Percentiles rank a stretch among this genome's conserved stretches.
phyloP scores from a whole-genome alignment of 2,329 filamentous ascomycete genomes.

The Cladosporium sp. region DNA sequence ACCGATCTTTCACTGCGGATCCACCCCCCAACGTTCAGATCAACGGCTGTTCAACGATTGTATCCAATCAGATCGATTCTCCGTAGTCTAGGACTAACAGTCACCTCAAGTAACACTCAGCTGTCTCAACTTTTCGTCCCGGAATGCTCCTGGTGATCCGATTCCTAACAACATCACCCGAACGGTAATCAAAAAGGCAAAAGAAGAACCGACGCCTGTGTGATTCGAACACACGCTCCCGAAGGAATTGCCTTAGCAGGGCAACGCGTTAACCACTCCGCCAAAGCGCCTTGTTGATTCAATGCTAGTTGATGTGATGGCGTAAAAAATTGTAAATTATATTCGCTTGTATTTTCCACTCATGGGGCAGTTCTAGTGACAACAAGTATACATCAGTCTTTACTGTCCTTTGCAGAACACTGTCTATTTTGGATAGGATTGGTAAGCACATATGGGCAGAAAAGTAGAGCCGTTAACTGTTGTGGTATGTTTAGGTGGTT shows the following conservation, averaged over 20 bases:
- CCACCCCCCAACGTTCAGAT: background rate
- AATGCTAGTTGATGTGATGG: background rate
- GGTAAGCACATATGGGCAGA: background rate
- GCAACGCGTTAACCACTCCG: constrained; percentile 16
- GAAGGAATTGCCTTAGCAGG: constrained; percentile 31
- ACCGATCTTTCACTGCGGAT: background rate
- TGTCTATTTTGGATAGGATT: too few species aligned
- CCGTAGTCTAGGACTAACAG: background rate
- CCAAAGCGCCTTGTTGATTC: constrained; percentile 4
- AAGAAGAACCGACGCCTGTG: constrained; percentile 36
- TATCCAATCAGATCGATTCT: background rate
- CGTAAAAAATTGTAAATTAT: background rate
- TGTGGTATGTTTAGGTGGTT: background rate
- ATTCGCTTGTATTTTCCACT: too few species aligned
- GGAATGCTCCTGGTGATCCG: background rate
- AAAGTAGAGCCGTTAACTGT: background rate
- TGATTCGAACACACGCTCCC: constrained; percentile 48
- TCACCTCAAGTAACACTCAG: background rate
- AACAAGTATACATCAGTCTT: background rate
- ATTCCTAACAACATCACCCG: background rate
- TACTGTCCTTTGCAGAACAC: background rate
- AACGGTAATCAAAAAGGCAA: background rate
- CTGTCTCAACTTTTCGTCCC: background rate
- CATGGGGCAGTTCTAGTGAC: too few species aligned
- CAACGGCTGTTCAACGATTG: background rate